Conservation (phyloP, 2,329 filamentous ascomycete genomes). For the Nothophaeocryptopus gaeumannii region DNA sequence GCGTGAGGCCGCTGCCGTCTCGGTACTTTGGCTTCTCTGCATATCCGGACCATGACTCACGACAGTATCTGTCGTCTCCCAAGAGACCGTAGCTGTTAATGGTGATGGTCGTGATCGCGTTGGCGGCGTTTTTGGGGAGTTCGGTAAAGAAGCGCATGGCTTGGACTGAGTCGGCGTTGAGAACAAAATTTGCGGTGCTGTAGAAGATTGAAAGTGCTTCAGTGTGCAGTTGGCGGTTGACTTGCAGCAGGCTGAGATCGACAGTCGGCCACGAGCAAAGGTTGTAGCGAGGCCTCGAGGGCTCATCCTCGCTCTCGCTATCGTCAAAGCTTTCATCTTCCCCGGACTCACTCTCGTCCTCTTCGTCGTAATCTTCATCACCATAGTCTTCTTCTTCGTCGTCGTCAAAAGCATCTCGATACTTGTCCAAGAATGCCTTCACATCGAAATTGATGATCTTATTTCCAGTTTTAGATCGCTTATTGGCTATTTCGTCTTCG, state of each 20-base stretch:
- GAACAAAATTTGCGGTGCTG: neutral
- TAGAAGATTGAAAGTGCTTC: constrained; percentile 5
- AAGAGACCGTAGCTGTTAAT: neutral
- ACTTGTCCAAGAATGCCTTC: too few species aligned
- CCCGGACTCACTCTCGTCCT: neutral
- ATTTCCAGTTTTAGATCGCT: too few species aligned
- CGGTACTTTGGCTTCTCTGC: neutral
- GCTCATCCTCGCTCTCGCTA: neutral
- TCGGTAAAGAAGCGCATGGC: constrained; percentile 2
- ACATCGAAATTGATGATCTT: too few species aligned
- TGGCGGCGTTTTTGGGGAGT: neutral
- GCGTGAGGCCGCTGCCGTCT: neutral
- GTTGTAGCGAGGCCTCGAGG: neutral
- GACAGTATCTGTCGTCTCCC: neutral
- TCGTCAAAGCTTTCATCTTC: neutral
- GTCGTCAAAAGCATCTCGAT: neutral
- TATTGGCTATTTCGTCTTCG: too few species aligned
- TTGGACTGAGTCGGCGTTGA: constrained; percentile 2
- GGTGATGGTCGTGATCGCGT: constrained; percentile 1
- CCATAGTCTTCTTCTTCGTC: neutral
- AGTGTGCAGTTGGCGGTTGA: neutral
- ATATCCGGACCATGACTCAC: constrained; percentile 2
- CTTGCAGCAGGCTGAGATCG: neutral
- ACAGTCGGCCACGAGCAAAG: neutral
- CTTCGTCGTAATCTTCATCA: neutral